phyloP scores from a whole-genome alignment of 805 yeast genomes.

The Komagataella populi region DNA sequence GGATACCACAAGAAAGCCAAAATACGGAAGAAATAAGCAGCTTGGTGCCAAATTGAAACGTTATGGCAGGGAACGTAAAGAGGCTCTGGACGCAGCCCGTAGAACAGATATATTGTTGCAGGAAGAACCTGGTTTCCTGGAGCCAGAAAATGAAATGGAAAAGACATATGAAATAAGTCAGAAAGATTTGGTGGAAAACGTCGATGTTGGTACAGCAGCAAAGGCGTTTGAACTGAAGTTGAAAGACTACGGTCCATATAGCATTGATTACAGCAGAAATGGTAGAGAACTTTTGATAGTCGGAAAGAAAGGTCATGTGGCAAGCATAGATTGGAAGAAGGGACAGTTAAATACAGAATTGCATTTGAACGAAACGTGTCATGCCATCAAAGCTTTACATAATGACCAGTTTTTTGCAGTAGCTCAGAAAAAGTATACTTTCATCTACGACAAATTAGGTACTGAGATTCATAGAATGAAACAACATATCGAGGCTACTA shows the following conservation, averaged over 20 bases:
- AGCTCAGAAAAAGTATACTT: conserved; percentile 91
- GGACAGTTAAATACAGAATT: conserved; percentile 76
- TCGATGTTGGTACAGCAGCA: conserved; percentile 62
- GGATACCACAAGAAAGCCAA: neutral
- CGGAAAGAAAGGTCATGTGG: conserved; percentile 90
- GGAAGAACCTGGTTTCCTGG: conserved; percentile 78
- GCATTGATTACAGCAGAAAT: conserved; percentile 67
- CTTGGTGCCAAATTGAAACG: conserved; percentile 53
- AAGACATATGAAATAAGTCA: conserved; percentile 79
- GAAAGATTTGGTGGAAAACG: conserved; percentile 59
- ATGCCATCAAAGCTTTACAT: conserved; percentile 82
- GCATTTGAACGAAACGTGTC: conserved; percentile 76
- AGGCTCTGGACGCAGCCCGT: conserved; percentile 74
- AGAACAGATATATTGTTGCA: conserved; percentile 75
- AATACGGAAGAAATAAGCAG: conserved; percentile 37
- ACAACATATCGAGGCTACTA: conserved; percentile 78
- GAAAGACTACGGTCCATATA: conserved; percentile 77
- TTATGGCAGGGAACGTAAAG: conserved; percentile 58
- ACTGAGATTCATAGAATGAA: conserved; percentile 83
- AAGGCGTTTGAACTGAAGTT: conserved; percentile 66
- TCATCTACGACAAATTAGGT: conserved; percentile 84
- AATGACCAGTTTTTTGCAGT: conserved; percentile 91
- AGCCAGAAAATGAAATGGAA: conserved; percentile 86
- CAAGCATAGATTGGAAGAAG: conserved; percentile 89
- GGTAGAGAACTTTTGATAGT: conserved; percentile 79